Conservation (phyloP, 164 flowering plant species). For the Annona squamosa region DNA sequence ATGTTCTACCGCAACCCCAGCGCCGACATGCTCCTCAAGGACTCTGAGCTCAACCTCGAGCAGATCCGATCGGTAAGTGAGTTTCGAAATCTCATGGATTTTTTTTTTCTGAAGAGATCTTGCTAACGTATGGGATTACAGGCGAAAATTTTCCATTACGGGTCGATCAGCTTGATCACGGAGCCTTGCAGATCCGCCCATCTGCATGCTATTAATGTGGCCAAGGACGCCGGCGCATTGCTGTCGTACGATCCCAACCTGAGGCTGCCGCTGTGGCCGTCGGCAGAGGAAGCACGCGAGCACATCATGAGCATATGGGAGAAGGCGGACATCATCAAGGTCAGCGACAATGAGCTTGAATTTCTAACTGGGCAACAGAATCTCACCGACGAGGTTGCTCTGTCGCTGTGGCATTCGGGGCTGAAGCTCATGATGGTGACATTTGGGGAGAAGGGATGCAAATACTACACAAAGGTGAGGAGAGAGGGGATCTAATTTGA, state of each 20-base stretch:
- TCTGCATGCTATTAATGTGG: constrained; percentile 74
- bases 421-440: constrained; percentile 78
- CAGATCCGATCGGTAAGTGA: constrained; percentile 55
- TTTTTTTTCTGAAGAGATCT: not conserved
- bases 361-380: constrained; percentile 59
- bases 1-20: constrained; percentile 37
- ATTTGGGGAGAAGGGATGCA: constrained; percentile 82
- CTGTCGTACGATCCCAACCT: constrained; percentile 94
- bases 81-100: not conserved
- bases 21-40: constrained; percentile 31
- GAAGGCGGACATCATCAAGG: constrained; percentile 75
- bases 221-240: constrained; percentile 66
- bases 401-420: constrained; percentile 70
- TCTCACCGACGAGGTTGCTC: constrained; percentile 55
- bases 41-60: constrained; percentile 40
- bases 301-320: constrained; percentile 96
- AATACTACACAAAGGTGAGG: constrained; percentile 81
- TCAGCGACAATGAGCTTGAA: constrained; percentile 76
- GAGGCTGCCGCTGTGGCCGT: constrained; percentile 85
- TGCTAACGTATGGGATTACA: constrained; percentile 20
- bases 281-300: constrained; percentile 60
- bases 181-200: constrained; percentile 98
- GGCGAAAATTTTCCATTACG: constrained; percentile 89
- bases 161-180: constrained; percentile 89
- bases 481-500: not conserved